phyloP scores from a whole-genome alignment of 139 green algal species.

The Coelastrella sp. region DNA sequence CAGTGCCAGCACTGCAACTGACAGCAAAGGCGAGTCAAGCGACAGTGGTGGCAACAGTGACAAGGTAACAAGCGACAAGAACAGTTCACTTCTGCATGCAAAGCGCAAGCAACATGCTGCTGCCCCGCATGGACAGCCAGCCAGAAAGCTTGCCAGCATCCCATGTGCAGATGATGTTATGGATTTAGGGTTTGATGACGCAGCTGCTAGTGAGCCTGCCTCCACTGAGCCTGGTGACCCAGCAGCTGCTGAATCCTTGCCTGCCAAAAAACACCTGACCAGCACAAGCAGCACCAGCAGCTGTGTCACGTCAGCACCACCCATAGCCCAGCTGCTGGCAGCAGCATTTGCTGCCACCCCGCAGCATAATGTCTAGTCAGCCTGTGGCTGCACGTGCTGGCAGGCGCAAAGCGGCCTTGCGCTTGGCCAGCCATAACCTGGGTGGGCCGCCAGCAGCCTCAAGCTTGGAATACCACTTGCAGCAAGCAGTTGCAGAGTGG shows the following conservation, averaged over 20 bases:
- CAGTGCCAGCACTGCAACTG: neutral
- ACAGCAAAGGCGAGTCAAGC: neutral
- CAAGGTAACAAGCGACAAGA: neutral
- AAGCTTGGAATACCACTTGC: neutral
- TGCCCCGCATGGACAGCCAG: too few relatives aligned
- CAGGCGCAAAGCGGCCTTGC: neutral
- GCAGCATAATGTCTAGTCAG: neutral
- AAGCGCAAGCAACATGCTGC: neutral
- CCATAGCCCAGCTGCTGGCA: neutral
- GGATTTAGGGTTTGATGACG: too few relatives aligned
- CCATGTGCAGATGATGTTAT: too few relatives aligned
- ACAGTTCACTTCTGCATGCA: neutral
- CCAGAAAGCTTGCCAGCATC: too few relatives aligned
- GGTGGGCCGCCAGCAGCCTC: neutral
- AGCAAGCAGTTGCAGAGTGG: neutral
- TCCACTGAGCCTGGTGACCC: too few relatives aligned
- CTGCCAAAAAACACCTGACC: neutral
- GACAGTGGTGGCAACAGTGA: neutral
- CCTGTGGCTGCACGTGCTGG: neutral
- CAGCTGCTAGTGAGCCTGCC: too few relatives aligned
- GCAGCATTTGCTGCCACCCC: neutral
- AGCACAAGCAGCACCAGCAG: neutral
- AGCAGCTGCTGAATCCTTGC: too few relatives aligned
- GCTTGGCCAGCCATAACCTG: neutral
- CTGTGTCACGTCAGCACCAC: neutral